A percentile compares a stretch with the other conserved stretches of the same genome.
Conservation (phyloP, 129 eudicot species). For the Lonicera japonica region DNA sequence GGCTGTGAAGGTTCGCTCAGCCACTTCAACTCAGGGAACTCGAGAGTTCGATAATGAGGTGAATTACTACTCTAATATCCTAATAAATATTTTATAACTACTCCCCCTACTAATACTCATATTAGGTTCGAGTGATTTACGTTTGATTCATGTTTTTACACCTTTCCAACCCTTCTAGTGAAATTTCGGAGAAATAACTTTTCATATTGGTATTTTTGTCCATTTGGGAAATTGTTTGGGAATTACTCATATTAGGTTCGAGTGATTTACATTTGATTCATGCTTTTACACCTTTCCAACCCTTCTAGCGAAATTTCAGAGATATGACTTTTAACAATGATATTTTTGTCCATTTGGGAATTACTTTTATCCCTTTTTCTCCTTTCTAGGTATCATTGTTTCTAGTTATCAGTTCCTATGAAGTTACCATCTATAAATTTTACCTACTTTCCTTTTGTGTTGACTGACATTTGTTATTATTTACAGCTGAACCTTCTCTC, state of each 20-base stretch:
- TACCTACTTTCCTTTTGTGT: not conserved
- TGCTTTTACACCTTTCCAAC: not conserved
- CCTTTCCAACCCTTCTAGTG: not conserved
- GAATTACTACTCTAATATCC: slow-evolving; percentile 1
- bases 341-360: not conserved
- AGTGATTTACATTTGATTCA: not conserved
- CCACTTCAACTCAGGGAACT: slow-evolving; percentile 82
- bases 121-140: not conserved
- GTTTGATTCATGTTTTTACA: no score
- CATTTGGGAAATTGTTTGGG: no score
- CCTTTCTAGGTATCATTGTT: not conserved
- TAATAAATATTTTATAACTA: slow-evolving; percentile 2
- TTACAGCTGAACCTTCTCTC: slow-evolving; percentile 73
- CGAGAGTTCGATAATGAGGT: slow-evolving; percentile 92
- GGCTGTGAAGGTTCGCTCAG: slow-evolving; percentile 87
- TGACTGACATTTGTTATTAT: slow-evolving; percentile 14
- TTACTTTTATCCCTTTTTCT: not conserved
- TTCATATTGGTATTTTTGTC: not conserved
- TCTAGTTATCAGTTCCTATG: not conserved
- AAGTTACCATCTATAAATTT: not conserved
- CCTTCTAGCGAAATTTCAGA: not conserved
- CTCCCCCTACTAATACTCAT: no score
- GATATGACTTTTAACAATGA: not conserved
- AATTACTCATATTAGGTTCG: no score
- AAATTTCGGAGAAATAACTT: not conserved